Percentiles rank a stretch among this genome's conserved stretches.
phyloP scores from a whole-genome alignment of 192 early-diverging fungal genomes.

The Geranomyces michiganensis region DNA sequence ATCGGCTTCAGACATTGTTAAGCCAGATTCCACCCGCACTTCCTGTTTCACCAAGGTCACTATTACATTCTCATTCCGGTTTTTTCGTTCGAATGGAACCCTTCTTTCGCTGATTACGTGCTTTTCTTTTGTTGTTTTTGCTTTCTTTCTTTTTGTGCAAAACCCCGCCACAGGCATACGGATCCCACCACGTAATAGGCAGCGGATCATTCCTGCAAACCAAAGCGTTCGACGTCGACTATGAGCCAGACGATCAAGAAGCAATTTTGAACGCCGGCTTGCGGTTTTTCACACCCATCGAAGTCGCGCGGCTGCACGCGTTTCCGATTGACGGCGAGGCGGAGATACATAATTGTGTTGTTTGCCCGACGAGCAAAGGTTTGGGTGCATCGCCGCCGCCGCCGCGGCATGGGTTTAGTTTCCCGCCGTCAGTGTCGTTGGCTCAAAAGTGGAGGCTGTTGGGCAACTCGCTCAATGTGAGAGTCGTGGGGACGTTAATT shows the following conservation, averaged over 20 bases:
- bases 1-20: conserved; percentile 46
- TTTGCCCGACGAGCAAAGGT: not conserved
- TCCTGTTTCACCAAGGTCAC: conserved; percentile 64
- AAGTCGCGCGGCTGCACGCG: conserved; percentile 79
- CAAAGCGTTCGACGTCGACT: conserved; percentile 61
- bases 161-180: conserved; percentile 68
- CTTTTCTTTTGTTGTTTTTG: too few species aligned
- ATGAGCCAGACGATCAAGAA: conserved; percentile 67
- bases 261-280: conserved; percentile 69
- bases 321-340: conserved; percentile 61
- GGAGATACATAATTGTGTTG: conserved; percentile 4
- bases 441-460: conserved; percentile 84
- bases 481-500: conserved; percentile 78
- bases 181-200: conserved; percentile 71
- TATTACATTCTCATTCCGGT: too few species aligned
- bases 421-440: conserved; percentile 59
- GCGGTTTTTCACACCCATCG: conserved; percentile 80
- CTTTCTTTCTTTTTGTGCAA: too few species aligned
- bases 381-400: not conserved
- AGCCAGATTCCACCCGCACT: conserved; percentile 23
- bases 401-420: conserved; percentile 61
- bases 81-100: too few species aligned
- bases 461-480: conserved; percentile 90
- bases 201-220: conserved; percentile 82
- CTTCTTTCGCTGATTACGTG: too few species aligned